phyloP scores from a whole-genome alignment of 2,329 filamentous ascomycete species.

The Aspergillus neotritici region DNA sequence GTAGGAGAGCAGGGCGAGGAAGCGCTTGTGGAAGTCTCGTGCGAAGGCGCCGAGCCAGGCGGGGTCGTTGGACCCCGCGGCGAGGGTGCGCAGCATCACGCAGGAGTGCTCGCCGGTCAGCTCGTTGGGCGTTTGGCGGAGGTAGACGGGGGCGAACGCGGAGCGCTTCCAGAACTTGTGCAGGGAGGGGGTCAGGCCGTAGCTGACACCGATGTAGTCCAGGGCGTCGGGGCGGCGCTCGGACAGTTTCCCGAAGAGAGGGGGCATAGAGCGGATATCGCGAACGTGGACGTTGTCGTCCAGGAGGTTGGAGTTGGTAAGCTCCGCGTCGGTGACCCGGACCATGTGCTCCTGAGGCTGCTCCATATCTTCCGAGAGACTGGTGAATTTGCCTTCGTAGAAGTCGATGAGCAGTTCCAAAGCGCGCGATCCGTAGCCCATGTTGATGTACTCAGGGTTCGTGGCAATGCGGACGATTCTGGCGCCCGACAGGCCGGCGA shows the following conservation, averaged over 20 bases:
- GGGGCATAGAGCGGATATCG: conserved; percentile 86
- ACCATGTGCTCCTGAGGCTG: conserved; percentile 56
- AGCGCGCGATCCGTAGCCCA: conserved; percentile 90
- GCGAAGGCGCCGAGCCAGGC: conserved; percentile 88
- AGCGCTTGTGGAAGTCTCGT: conserved; percentile 90
- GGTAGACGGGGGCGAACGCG: conserved; percentile 80
- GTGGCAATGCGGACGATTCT: conserved; percentile 91
- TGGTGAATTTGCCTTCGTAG: conserved; percentile 89
- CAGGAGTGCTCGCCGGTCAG: conserved; percentile 96
- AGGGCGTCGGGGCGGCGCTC: conserved; percentile 74
- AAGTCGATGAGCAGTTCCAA: conserved; percentile 83
- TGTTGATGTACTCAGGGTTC: conserved; percentile 83
- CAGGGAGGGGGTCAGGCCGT: conserved; percentile 77
- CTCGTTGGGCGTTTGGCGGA: conserved; percentile 92
- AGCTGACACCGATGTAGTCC: conserved; percentile 93
- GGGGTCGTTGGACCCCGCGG: conserved; percentile 55
- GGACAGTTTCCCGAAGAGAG: conserved; percentile 80
- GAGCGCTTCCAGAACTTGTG: conserved; percentile 97
- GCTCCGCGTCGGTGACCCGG: conserved; percentile 74
- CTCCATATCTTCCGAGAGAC: conserved; percentile 66
- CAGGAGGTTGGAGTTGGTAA: conserved; percentile 68
- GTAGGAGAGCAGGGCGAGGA: conserved; percentile 82
- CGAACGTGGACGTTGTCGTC: conserved; percentile 85
- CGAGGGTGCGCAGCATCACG: conserved; percentile 85
- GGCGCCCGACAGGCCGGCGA: conserved; percentile 86